Conservation (phyloP, 805 yeast genomes). For the Tetrapisispora taiwanensis region DNA sequence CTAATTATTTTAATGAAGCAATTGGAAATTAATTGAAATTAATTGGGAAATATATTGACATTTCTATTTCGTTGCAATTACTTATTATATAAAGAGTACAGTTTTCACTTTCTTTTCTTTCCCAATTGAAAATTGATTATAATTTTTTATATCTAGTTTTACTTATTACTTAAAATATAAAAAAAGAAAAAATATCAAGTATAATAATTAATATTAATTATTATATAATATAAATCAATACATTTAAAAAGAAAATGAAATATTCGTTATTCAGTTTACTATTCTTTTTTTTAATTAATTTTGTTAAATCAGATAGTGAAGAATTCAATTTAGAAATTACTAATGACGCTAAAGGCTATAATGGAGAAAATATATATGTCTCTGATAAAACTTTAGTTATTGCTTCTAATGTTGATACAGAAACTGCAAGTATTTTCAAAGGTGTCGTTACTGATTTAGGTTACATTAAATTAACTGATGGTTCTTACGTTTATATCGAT, state of each 20-base stretch:
- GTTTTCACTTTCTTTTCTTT: too few species aligned
- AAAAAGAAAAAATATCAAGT: too few species aligned
- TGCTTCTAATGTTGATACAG: background rate
- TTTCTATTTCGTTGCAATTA: too few species aligned
- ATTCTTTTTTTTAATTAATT: background rate
- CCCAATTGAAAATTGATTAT: too few species aligned
- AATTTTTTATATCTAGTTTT: too few species aligned
- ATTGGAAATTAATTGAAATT: too few species aligned
- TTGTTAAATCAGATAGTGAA: background rate
- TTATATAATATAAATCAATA: too few species aligned
- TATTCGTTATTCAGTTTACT: background rate
- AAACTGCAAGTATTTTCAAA: background rate
- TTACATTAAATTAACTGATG: constrained; percentile 21
- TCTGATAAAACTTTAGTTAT: background rate
- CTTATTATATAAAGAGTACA: too few species aligned
- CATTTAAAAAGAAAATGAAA: background rate
- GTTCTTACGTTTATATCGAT: constrained; percentile 23
- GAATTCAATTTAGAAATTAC: background rate
- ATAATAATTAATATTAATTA: too few species aligned
- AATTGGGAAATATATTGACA: too few species aligned
- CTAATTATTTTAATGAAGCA: too few species aligned
- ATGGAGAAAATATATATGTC: background rate
- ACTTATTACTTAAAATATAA: too few species aligned
- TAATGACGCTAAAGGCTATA: background rate
- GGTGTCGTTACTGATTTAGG: constrained; percentile 27